Conservation (phyloP, 2,329 filamentous ascomycete genomes). For the Aspergillus terreus region DNA sequence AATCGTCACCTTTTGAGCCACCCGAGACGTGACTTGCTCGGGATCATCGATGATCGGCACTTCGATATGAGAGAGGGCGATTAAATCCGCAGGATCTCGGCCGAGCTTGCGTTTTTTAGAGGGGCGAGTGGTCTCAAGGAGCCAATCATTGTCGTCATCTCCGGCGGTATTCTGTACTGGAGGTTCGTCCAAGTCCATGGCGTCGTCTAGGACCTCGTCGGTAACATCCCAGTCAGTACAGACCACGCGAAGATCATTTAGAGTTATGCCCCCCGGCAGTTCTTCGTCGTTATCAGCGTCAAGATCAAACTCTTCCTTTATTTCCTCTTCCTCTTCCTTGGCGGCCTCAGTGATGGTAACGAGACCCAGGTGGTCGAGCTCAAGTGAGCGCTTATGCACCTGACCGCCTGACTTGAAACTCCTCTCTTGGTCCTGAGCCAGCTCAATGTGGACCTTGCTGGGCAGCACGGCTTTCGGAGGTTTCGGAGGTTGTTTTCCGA, state of each 20-base stretch:
- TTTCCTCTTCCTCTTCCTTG: slow-evolving; percentile 48
- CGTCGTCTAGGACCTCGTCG: slow-evolving; percentile 45
- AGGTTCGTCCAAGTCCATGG: slow-evolving; percentile 31
- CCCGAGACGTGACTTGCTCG: slow-evolving; percentile 65
- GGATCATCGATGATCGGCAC: slow-evolving; percentile 78
- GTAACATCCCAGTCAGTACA: slow-evolving; percentile 80
- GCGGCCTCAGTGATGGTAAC: slow-evolving; percentile 44
- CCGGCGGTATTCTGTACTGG: slow-evolving; percentile 24
- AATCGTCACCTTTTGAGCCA: slow-evolving; percentile 74
- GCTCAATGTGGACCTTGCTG: slow-evolving; percentile 82
- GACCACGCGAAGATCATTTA: slow-evolving; percentile 77
- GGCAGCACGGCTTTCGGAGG: slow-evolving; percentile 78
- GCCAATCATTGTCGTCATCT: slow-evolving; percentile 56
- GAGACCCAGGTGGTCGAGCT: slow-evolving; percentile 56
- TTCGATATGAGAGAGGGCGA: slow-evolving; percentile 55
- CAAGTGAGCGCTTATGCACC: slow-evolving; percentile 48
- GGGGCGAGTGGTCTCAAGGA: slow-evolving; percentile 46
- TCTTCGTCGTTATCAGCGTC: slow-evolving; percentile 62
- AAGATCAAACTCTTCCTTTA: slow-evolving; percentile 49
- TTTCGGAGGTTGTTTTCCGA: slow-evolving; percentile 74
- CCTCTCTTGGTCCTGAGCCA: slow-evolving; percentile 82
- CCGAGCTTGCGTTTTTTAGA: slow-evolving; percentile 64
- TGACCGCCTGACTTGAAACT: slow-evolving; percentile 72
- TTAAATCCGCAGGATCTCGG: slow-evolving; percentile 42
- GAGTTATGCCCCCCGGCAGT: slow-evolving; percentile 63